These are phyloP conservation scores for Buddleja alternifolia DNA, from an alignment of 257 asterid genomes.

Conservation along the genomic window DNA sequence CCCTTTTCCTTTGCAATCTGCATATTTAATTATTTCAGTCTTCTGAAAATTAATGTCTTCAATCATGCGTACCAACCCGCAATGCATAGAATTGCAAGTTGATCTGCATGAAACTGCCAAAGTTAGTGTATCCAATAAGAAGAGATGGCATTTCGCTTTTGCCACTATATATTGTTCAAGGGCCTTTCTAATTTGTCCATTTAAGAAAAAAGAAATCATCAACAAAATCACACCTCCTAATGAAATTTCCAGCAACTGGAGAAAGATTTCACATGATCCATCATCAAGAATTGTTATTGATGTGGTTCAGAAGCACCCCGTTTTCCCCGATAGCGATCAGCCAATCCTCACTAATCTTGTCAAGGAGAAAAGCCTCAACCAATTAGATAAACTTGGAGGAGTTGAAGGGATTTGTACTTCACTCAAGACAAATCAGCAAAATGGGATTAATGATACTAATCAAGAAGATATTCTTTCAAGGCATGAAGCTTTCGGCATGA, in stretches of 20 bases:
- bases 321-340: slow-evolving; percentile 22
- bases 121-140: too few species aligned
- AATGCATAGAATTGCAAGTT: too few species aligned
- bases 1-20: too few species aligned
- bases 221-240: too few species aligned
- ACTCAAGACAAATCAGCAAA: slow-evolving; percentile 25
- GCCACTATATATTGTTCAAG: too few species aligned
- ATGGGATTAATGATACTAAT: slow-evolving; percentile 29
- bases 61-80: too few species aligned
- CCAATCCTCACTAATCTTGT: slow-evolving; percentile 26
- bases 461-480: slow-evolving; percentile 23
- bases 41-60: too few species aligned
- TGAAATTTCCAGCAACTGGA: not conserved
- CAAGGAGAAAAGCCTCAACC: slow-evolving; percentile 27
- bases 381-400: slow-evolving; percentile 28
- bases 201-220: too few species aligned
- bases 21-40: too few species aligned
- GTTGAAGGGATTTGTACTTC: slow-evolving; percentile 24
- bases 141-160: too few species aligned
- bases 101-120: too few species aligned
- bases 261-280: not conserved
- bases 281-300: slow-evolving; percentile 24
- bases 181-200: too few species aligned
- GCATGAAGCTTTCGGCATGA: slow-evolving; percentile 34
- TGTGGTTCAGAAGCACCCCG: slow-evolving; percentile 14